These are phyloP conservation scores for Zopfochytrium polystomum DNA, from an alignment of 371 early-diverging fungal genomes.

Conservation along the genomic window DNA sequence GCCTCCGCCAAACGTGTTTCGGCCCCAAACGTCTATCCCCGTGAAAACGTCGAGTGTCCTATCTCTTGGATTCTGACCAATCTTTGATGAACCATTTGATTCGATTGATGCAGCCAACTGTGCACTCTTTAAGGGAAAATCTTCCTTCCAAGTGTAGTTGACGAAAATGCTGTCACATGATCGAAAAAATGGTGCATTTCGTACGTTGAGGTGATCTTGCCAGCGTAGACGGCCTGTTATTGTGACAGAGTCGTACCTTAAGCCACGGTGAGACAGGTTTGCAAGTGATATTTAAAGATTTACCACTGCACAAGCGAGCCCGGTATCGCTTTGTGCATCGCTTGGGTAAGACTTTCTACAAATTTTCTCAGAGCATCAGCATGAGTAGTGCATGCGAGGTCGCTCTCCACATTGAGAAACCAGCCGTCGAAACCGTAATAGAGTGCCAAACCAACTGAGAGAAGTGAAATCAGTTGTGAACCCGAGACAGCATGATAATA, in stretches of 20 bases:
- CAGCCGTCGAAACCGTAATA: conserved; percentile 68
- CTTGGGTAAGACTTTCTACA: conserved; percentile 43
- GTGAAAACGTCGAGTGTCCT: conserved; percentile 52
- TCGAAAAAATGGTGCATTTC: conserved; percentile 52
- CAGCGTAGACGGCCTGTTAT: conserved; percentile 46
- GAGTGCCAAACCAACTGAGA: conserved; percentile 56
- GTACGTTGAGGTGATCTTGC: conserved; percentile 55
- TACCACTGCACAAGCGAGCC: too few species aligned
- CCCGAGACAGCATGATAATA: too few species aligned
- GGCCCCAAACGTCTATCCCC: conserved; percentile 67
- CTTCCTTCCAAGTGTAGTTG: conserved; percentile 63
- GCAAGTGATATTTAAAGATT: too few species aligned
- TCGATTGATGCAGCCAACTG: neutral
- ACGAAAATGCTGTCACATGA: conserved; percentile 59
- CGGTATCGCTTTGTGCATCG: too few species aligned
- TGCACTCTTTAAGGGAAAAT: conserved; percentile 29
- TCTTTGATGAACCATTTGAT: conserved; percentile 20
- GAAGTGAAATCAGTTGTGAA: too few species aligned
- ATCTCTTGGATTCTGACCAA: conserved; percentile 40
- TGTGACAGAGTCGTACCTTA: conserved; percentile 65
- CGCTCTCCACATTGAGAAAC: conserved; percentile 64
- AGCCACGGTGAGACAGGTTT: too few species aligned
- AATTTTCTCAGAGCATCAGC: conserved; percentile 37
- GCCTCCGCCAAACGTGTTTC: conserved; percentile 62
- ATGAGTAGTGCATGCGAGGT: conserved; percentile 34